Conservation (phyloP, 2,329 filamentous ascomycete genomes). For the Colletotrichum truncatum region DNA sequence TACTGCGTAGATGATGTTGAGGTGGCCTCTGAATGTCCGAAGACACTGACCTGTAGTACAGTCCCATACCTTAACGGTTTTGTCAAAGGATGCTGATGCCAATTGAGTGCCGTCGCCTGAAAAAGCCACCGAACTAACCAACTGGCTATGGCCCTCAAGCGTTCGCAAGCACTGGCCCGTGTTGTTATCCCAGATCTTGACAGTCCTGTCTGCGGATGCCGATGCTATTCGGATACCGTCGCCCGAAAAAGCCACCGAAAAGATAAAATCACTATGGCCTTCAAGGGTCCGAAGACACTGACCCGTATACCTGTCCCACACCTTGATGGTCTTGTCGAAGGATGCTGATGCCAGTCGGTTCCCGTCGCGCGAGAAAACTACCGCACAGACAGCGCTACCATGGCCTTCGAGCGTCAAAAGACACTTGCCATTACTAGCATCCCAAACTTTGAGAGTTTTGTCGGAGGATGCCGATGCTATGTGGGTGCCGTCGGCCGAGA, state of each 20-base stretch:
- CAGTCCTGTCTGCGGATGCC: slow-evolving; percentile 14
- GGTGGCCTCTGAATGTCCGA: slow-evolving; percentile 34
- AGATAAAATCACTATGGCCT: slow-evolving; percentile 27
- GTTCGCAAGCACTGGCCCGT: too few species aligned
- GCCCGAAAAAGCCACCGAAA: slow-evolving; percentile 31
- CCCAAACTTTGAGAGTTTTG: slow-evolving; percentile 3
- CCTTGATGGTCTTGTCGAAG: slow-evolving; percentile 9
- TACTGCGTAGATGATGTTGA: slow-evolving; percentile 11
- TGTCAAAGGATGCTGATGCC: slow-evolving; percentile 7
- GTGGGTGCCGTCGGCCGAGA: too few species aligned
- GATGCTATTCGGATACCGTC: slow-evolving; percentile 30
- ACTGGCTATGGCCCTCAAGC: neutral
- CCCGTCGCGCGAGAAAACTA: too few species aligned
- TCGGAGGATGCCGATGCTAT: too few species aligned
- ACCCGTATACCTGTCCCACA: neutral
- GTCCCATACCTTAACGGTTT: slow-evolving; percentile 3
- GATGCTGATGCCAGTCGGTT: slow-evolving; percentile 9
- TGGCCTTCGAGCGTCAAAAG: too few species aligned
- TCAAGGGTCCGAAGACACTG: slow-evolving; percentile 32
- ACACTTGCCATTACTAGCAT: slow-evolving; percentile 10
- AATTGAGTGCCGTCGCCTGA: slow-evolving; percentile 16
- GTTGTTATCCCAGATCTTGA: slow-evolving; percentile 31
- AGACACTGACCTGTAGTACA: slow-evolving; percentile 15
- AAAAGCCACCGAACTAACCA: too few species aligned
- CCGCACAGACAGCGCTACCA: too few species aligned